Base-by-base conservation (phyloP, 225 moss, liverwort and hornwort genomes). In the Antitrichia curtipendula region DNA sequence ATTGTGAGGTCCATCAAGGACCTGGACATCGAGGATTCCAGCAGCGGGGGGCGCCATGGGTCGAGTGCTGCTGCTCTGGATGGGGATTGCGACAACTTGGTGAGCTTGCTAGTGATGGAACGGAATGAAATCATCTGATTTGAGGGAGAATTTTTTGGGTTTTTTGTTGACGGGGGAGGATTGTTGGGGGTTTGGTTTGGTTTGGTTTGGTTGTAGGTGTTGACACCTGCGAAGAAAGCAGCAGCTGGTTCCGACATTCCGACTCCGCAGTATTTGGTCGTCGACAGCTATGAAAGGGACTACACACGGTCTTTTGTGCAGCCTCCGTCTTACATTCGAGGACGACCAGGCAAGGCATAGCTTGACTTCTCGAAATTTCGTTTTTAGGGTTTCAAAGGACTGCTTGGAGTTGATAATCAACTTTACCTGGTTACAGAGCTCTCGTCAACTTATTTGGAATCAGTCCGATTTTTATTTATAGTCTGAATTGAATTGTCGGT, bases 1-100 rank as follows among this genome's bases (percentile, higher is more conserved):
- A 99, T 99, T 90, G 99, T 99, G 86, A 94, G 97, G 92, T 97
- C 97, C 47, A 94, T 99, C 64, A 99, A 96, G 89, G 99, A 99
- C 90, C 93, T 99, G 91, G 99, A 99, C 92, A 95, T 91, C 93
- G 99, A 99, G 92, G 99, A 99, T 87, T 89, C 96, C 86, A 92
- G 95, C 87, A 94, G 93, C 84, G 95, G 93, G 68, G 95, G 94
- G 73, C 94, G 94, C 76, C 92, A 93, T 86, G 90, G 90, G 82
- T 82, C 87, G 40, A 90, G 85, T 82, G 92, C 95, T 82, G 90
- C 93, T 76, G 87, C 93, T 75, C 89, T 95, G 91, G 98, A 99
- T 87, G 95, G 92, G 78, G 99, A 97, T 85, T 96, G 93, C 92
- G 97, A 97, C 22, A 92, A 78, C 87, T 50, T 87, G 90, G 92